phyloP scores from a whole-genome alignment of 805 yeast genomes.

The Ogataea nitratoaversa region DNA sequence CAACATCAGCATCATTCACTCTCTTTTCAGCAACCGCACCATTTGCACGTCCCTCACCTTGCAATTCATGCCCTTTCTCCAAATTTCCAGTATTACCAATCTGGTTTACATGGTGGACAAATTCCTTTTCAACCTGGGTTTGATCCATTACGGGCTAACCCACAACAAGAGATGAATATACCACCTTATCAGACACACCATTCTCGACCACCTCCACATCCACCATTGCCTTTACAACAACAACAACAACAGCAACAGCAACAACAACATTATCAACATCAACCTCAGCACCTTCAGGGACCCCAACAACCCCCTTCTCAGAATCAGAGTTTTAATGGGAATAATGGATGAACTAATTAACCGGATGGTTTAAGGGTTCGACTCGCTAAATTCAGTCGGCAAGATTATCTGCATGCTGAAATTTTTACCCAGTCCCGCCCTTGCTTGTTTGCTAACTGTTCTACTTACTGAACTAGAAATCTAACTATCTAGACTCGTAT shows the following conservation, averaged over 20 bases:
- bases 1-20: background rate
- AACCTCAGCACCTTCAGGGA: background rate
- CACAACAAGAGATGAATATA: background rate
- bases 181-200: constrained; percentile 2
- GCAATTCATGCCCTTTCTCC: background rate
- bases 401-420: no score
- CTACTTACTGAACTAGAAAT: no score
- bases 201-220: background rate
- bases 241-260: constrained; percentile 7
- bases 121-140: background rate
- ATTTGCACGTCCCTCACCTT: background rate
- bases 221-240: constrained; percentile 5
- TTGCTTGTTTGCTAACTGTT: no score
- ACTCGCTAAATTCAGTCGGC: no score
- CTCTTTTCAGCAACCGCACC: background rate
- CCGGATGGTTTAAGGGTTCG: no score
- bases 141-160: background rate
- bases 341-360: no score
- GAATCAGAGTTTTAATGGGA: no score
- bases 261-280: constrained; percentile 5
- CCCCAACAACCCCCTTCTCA: no score
- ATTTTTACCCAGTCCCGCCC: no score
- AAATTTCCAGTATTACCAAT: background rate
- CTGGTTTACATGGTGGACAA: background rate
- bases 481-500: no score